Conservation (phyloP, 176 grass and related monocot genomes). For the Lolium perenne region DNA sequence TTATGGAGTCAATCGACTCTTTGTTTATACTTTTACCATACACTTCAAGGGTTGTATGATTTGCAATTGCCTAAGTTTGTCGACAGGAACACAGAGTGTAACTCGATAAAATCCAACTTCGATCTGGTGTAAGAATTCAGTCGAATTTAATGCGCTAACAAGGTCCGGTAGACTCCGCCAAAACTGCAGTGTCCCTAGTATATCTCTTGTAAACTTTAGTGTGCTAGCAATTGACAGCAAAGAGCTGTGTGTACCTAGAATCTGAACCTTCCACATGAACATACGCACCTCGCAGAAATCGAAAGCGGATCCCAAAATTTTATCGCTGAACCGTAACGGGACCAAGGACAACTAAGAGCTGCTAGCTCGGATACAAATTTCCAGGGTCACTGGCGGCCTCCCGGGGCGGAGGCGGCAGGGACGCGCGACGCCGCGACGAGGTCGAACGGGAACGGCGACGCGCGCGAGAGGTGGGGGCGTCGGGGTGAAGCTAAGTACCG, state of each 20-base stretch:
- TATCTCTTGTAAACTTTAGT: neutral
- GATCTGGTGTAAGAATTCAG: neutral
- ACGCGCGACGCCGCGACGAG: neutral
- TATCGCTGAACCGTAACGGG: neutral
- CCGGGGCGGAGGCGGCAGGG: neutral
- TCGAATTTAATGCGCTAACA: neutral
- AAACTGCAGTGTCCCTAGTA: neutral
- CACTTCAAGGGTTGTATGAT: neutral
- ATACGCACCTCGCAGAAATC: neutral
- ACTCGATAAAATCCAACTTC: neutral
- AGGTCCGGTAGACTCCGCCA: neutral
- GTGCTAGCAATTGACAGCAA: neutral
- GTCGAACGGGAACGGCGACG: neutral
- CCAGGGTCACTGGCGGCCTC: neutral
- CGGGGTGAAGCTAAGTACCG: neutral
- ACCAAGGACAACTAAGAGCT: too few species aligned
- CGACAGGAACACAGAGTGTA: neutral
- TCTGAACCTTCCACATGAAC: neutral
- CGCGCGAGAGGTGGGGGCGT: neutral
- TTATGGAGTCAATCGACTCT: neutral
- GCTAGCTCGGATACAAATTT: neutral
- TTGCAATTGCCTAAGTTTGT: neutral
- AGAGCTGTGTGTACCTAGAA: too few species aligned
- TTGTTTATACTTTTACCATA: neutral
- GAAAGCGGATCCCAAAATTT: neutral